Conservation (phyloP, 2,329 filamentous ascomycete genomes). For the Penicillium sp. region DNA sequence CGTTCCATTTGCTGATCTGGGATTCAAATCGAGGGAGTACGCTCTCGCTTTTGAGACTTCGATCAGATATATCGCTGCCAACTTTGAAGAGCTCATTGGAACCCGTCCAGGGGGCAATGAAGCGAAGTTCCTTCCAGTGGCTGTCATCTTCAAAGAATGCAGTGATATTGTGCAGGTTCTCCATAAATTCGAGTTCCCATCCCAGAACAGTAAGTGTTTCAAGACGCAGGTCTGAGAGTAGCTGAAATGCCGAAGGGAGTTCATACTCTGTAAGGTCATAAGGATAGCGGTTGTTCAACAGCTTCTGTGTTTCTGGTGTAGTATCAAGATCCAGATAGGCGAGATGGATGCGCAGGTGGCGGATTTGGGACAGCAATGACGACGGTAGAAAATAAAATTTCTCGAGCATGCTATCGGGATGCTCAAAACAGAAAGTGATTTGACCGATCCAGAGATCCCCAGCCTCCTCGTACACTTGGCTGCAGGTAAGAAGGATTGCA, state of each 20-base stretch:
- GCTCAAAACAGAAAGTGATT: background rate
- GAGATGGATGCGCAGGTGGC: background rate
- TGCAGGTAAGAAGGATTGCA: background rate
- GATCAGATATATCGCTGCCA: background rate
- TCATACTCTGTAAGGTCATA: background rate
- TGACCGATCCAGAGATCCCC: background rate
- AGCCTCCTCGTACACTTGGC: background rate
- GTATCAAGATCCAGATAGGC: background rate
- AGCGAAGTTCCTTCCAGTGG: background rate
- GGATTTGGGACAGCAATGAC: background rate
- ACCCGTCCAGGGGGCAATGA: background rate
- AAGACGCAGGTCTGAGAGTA: background rate
- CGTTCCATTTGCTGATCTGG: background rate
- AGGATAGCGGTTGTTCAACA: background rate
- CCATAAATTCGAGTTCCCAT: background rate
- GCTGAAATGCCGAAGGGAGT: background rate
- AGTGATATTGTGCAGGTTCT: background rate
- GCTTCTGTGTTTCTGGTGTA: background rate
- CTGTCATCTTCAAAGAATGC: background rate
- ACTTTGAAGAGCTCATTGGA: background rate
- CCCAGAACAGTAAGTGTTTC: background rate
- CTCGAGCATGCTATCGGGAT: background rate
- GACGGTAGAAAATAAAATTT: background rate
- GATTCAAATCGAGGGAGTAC: background rate
- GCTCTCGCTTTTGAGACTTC: background rate